Base-by-base conservation (phyloP, 1,139 yeast species). In the Pichiaceae sp. region DNA sequence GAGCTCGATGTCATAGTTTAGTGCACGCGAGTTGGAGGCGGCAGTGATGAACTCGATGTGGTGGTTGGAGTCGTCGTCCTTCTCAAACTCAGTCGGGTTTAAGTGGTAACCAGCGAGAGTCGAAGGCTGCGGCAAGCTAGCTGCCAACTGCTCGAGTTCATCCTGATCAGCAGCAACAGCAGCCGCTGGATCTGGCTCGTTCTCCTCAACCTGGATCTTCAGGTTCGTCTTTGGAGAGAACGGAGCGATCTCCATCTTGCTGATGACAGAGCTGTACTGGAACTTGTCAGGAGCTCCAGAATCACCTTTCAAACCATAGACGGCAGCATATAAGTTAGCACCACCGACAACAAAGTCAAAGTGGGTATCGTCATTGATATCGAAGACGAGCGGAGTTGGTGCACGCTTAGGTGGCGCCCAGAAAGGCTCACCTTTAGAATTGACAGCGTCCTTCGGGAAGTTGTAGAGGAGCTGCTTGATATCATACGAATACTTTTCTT, bases 341-440 rank as follows among this genome's bases (percentile, higher is more conserved):
- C 82, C 98, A 15, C 86, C 94, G 36, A 81, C 78, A 40, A 91
- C 66, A 50, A 89, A 91, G 53, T 83, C 75, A 57, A 79, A 73
- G 57, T 91, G 97, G 52, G 84, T 81, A 11, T 70, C 70, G 54
- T 87, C 78, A 49, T 75, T 65, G 47, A 81, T 68, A 54, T 87
- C 94, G 57, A 91, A 89, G 15, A 49, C 67, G 45, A 87, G 69
- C 17, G 96, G 87, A 33, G 73, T 75, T 38, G 99, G 99, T 17
- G 96, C 95, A 59, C 98, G 79, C 65, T 91, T 91, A 32, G 97
- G 94, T 42, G 97, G 96, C 19, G 95, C 78, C 99, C 99, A 91
- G 64, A 91, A 91, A 47, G 95, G 93, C 27, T 82, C 89, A 39
- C 98, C 98, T 40, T 72, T 72, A 0, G 95, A 78, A 2, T 96